Conservation (phyloP, 371 early-diverging fungal genomes). For the Rhizopus arrhizus region DNA sequence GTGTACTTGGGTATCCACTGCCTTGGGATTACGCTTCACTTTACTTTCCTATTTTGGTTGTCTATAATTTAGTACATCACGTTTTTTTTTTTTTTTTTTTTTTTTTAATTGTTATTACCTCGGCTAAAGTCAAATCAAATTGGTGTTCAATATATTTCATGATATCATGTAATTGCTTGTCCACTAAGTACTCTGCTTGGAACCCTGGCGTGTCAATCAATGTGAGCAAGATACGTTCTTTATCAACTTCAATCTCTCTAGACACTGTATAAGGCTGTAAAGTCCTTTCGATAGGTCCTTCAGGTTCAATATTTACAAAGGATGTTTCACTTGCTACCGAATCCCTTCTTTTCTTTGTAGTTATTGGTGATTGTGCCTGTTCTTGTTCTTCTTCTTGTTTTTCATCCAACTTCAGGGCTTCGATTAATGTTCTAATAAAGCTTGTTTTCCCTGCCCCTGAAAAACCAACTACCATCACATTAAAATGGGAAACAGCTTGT, state of each 20-base stretch:
- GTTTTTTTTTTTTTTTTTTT: background rate
- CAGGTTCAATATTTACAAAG: conserved; percentile 14
- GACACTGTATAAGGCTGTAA: conserved; percentile 53
- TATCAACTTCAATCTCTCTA: conserved; percentile 76
- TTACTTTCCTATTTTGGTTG: conserved; percentile 58
- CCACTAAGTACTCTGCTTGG: conserved; percentile 54
- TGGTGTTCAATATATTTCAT: conserved; percentile 72
- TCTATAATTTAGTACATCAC: background rate
- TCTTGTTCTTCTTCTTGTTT: conserved; percentile 18
- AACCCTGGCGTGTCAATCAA: conserved; percentile 88
- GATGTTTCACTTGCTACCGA: conserved; percentile 33
- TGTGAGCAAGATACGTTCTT: conserved; percentile 78
- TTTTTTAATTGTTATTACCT: conserved; percentile 44
- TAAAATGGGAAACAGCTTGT: conserved; percentile 54
- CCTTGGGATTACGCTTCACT: conserved; percentile 77
- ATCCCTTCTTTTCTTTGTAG: conserved; percentile 30
- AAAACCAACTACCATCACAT: conserved; percentile 76
- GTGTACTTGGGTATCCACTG: conserved; percentile 87
- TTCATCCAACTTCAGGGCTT: conserved; percentile 60
- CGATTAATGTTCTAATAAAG: conserved; percentile 80
- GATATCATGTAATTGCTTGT: conserved; percentile 63
- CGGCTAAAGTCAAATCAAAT: conserved; percentile 75
- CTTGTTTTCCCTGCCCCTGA: conserved; percentile 79
- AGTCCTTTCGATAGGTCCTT: conserved; percentile 52
- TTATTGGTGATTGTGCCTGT: background rate